Conservation (phyloP, 352 stramenopile species). For the Globisporangium polare region DNA sequence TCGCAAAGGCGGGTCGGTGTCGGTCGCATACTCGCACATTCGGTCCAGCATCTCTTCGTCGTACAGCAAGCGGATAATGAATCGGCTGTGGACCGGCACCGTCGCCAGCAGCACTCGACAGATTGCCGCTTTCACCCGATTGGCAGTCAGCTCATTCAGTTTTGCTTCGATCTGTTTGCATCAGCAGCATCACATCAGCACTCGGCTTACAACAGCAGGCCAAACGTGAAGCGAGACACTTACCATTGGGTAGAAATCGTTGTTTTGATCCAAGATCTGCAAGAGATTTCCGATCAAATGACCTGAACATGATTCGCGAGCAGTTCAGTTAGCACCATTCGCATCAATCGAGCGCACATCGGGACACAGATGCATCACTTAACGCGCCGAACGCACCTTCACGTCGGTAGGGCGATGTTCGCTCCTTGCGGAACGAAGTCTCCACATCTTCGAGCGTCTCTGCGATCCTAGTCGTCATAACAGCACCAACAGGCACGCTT, state of each 20-base stretch:
- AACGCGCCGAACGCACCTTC: slow-evolving; percentile 37
- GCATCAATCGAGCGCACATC: neutral
- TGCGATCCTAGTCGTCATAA: slow-evolving; percentile 40
- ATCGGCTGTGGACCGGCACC: slow-evolving; percentile 62
- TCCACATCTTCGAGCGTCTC: slow-evolving; percentile 78
- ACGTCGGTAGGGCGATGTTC: slow-evolving; percentile 60
- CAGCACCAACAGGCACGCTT: neutral
- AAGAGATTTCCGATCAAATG: slow-evolving; percentile 78
- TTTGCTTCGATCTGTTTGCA: slow-evolving; percentile 57
- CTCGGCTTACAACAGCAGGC: neutral
- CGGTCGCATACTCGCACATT: slow-evolving; percentile 63
- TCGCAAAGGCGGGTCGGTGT: slow-evolving; percentile 47
- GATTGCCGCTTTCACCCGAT: slow-evolving; percentile 59
- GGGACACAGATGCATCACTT: neutral
- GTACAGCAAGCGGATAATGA: slow-evolving; percentile 68
- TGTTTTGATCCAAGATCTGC: slow-evolving; percentile 73
- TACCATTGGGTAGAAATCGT: slow-evolving; percentile 83
- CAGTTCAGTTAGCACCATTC: neutral
- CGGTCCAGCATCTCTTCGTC: slow-evolving; percentile 79
- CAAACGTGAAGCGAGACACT: neutral
- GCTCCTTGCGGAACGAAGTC: slow-evolving; percentile 70
- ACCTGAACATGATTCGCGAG: slow-evolving; percentile 22
- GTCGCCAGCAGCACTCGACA: slow-evolving; percentile 76
- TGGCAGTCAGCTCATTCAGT: slow-evolving; percentile 50
- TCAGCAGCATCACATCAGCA: neutral